These are phyloP conservation scores for Lasiosphaeris hirsuta DNA, from an alignment of 495 filamentous ascomycete genomes.

Conservation along the genomic window DNA sequence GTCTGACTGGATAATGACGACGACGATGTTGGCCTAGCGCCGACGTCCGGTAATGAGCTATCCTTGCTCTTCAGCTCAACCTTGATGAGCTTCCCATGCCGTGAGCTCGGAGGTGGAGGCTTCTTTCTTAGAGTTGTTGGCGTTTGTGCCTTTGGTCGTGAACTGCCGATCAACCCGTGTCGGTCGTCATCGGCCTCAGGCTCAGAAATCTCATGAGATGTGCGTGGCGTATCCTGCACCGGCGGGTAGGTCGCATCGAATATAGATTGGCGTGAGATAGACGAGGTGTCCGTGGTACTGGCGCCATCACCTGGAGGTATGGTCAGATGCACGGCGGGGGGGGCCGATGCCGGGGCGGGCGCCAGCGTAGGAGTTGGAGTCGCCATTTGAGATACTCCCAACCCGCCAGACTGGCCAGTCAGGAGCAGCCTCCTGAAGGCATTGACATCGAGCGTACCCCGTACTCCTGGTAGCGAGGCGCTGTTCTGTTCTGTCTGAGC, in stretches of 20 bases:
- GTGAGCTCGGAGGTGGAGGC: conserved; percentile 57
- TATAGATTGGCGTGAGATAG: conserved; percentile 46
- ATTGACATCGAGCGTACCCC: conserved; percentile 55
- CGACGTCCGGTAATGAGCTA: background rate
- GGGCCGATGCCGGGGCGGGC: background rate
- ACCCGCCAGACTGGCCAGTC: conserved; percentile 50
- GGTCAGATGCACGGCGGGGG: too few species aligned
- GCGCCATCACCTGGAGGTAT: conserved; percentile 34
- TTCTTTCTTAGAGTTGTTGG: conserved; percentile 33
- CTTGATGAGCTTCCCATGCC: conserved; percentile 68
- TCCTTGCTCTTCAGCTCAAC: conserved; percentile 25
- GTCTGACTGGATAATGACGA: conserved; percentile 4
- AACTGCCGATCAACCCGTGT: conserved; percentile 18
- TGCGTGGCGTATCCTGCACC: conserved; percentile 44
- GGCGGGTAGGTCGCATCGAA: conserved; percentile 31
- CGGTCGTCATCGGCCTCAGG: conserved; percentile 40
- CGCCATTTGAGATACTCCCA: conserved; percentile 15
- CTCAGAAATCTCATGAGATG: conserved; percentile 43
- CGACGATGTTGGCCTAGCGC: background rate
- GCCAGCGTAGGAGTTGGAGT: background rate
- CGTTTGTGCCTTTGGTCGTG: conserved; percentile 41
- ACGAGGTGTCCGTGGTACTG: conserved; percentile 47
- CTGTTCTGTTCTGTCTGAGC: conserved; percentile 18
- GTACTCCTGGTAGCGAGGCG: conserved; percentile 21
- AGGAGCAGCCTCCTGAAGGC: conserved; percentile 59